Evolutionary conservation across 257 asterid species (phyloP).

Genomic region (Nicotiana noctiflora): DNA sequence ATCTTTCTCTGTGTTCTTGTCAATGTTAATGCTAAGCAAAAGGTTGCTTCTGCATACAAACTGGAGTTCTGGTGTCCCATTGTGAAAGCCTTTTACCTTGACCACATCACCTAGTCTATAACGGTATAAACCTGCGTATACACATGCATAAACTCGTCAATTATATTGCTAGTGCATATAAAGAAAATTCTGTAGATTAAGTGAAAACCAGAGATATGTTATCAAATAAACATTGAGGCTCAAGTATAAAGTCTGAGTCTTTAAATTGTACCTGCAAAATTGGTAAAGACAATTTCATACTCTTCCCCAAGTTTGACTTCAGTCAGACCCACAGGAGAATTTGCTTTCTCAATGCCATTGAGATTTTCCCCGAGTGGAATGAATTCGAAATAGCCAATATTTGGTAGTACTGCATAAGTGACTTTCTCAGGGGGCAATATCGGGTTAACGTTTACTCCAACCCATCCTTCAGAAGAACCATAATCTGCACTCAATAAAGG

Average conservation of each 20-base stretch:
- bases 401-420: constrained; percentile 35
- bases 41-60: constrained; percentile 26
- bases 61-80: constrained; percentile 28
- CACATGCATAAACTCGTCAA: neutral
- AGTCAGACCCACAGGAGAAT: constrained; percentile 19
- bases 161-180: neutral
- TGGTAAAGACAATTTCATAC: constrained; percentile 37
- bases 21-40: constrained; percentile 26
- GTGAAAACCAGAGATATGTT: neutral
- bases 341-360: neutral
- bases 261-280: constrained; percentile 15
- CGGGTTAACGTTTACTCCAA: constrained; percentile 37
- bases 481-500: constrained; percentile 30
- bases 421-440: constrained; percentile 26
- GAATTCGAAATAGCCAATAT: constrained; percentile 39
- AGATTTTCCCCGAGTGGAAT: neutral
- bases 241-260: no score
- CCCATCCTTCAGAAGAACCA: constrained; percentile 36
- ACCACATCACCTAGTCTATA: constrained; percentile 39
- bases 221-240: no score
- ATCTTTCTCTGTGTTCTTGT: constrained; percentile 37
- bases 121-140: constrained; percentile 19
- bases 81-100: constrained; percentile 26
- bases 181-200: neutral
- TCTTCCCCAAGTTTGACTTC: constrained; percentile 32